Conservation (phyloP, 441 rosid genomes). For the Euphorbia schlechtendalii region DNA sequence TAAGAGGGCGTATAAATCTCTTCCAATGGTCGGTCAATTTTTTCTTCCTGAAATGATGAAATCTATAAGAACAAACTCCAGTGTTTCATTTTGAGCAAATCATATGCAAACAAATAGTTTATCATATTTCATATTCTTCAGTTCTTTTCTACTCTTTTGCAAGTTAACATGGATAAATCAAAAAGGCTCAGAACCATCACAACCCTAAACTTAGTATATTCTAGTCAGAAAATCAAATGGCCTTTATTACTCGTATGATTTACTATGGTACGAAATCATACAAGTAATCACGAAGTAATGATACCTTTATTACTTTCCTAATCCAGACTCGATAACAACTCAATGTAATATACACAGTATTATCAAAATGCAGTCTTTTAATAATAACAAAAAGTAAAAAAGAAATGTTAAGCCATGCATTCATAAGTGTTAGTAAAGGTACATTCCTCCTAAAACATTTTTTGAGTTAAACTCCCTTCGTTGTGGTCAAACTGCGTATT, state of each 20-base stretch:
- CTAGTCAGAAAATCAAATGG: not conserved
- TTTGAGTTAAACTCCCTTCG: not conserved
- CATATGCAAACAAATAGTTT: too few species aligned
- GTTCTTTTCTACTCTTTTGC: too few species aligned
- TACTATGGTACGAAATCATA: not conserved
- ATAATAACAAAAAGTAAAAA: not conserved
- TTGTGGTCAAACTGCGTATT: too few species aligned
- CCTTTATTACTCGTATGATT: too few species aligned
- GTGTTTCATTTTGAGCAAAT: not conserved
- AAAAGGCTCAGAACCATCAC: not conserved
- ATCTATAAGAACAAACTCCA: not conserved
- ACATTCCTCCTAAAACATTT: not conserved
- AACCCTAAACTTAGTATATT: not conserved
- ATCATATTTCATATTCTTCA: too few species aligned
- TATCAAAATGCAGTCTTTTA: not conserved
- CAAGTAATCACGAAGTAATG: too few species aligned
- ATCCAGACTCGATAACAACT: too few species aligned
- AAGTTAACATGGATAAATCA: not conserved
- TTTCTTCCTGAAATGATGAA: constrained; percentile 46
- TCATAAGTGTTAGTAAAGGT: not conserved
- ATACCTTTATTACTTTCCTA: too few species aligned
- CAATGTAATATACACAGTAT: not conserved
- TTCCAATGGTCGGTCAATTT: constrained; percentile 82
- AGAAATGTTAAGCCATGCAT: not conserved
- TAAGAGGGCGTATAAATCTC: constrained; percentile 59